A percentile compares a stretch with the other conserved stretches of the same genome.
These are phyloP conservation scores for Penicillium brasilianum DNA, from an alignment of 2,329 filamentous ascomycete genomes.

Conservation along the genomic window DNA sequence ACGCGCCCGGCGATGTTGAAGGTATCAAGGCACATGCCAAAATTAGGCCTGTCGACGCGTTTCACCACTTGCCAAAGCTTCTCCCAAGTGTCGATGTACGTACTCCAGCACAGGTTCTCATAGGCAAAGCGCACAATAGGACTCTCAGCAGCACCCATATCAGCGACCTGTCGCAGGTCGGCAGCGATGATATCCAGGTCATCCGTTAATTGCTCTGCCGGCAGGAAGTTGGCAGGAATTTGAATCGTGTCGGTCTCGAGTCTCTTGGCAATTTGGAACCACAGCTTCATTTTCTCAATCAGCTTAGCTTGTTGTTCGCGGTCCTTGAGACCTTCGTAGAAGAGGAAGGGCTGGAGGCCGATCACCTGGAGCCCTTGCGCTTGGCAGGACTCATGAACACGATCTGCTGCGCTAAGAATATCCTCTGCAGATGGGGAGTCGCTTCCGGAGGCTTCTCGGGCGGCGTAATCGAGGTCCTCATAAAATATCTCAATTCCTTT, in stretches of 20 bases:
- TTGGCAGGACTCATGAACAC: slow-evolving; percentile 58
- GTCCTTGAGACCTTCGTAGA: slow-evolving; percentile 75
- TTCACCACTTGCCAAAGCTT: slow-evolving; percentile 70
- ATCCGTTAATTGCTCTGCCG: slow-evolving; percentile 46
- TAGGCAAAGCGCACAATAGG: slow-evolving; percentile 72
- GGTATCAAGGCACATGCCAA: slow-evolving; percentile 77
- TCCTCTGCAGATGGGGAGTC: slow-evolving; percentile 47
- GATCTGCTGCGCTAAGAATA: slow-evolving; percentile 62
- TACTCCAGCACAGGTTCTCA: slow-evolving; percentile 75
- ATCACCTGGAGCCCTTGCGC: slow-evolving; percentile 35
- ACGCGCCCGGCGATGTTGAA: slow-evolving; percentile 77
- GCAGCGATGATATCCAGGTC: slow-evolving; percentile 62
- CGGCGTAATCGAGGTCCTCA: slow-evolving; percentile 72
- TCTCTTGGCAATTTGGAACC: slow-evolving; percentile 68
- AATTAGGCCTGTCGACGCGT: slow-evolving; percentile 70
- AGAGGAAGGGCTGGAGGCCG: slow-evolving; percentile 75
- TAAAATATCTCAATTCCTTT: slow-evolving; percentile 76
- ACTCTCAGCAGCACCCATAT: slow-evolving; percentile 63
- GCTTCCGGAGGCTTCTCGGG: slow-evolving; percentile 53
- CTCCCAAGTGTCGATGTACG: slow-evolving; percentile 73
- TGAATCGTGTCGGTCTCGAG: slow-evolving; percentile 73
- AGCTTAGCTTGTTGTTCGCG: slow-evolving; percentile 60
- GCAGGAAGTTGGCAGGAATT: slow-evolving; percentile 72
- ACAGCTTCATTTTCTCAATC: slow-evolving; percentile 65
- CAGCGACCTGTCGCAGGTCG: slow-evolving; percentile 69